Percentiles rank a stretch among this genome's conserved stretches.
Evolutionary conservation across 2,329 filamentous ascomycete species (phyloP).

Genomic region (Chaetomium globosum): DNA sequence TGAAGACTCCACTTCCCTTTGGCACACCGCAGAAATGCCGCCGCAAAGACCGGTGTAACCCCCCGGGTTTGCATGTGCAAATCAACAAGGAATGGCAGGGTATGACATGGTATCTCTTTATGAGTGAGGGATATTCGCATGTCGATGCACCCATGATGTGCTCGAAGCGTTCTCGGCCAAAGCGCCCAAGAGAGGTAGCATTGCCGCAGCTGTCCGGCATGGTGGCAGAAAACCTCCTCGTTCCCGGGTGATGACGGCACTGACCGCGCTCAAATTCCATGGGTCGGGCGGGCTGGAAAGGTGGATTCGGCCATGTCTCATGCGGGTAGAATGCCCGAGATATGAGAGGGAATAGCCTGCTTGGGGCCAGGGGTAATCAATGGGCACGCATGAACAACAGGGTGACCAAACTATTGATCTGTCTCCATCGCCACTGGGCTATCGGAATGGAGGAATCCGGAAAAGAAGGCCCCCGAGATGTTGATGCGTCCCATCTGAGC

Average conservation of each 20-base stretch:
- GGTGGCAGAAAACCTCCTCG: conserved; percentile 15
- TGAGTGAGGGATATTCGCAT: conserved; percentile 38
- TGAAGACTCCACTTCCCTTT: conserved; percentile 31
- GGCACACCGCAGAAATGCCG: conserved; percentile 25
- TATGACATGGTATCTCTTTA: background rate
- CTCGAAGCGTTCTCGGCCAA: conserved; percentile 17
- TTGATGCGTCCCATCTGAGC: background rate
- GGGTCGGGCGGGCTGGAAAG: background rate
- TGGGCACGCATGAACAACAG: conserved; percentile 9
- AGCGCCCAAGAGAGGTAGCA: conserved; percentile 8
- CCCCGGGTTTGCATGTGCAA: conserved; percentile 37
- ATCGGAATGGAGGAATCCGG: background rate
- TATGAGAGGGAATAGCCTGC: conserved; percentile 14
- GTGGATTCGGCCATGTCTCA: conserved; percentile 6
- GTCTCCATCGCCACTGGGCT: conserved; percentile 26
- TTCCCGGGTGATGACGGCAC: conserved; percentile 30
- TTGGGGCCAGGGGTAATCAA: conserved; percentile 11
- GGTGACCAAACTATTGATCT: conserved; percentile 17
- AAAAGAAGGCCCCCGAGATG: conserved; percentile 12
- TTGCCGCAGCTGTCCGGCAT: conserved; percentile 5
- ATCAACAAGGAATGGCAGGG: conserved; percentile 21
- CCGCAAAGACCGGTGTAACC: conserved; percentile 30
- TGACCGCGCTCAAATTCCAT: conserved; percentile 28
- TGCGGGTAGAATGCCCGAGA: background rate
- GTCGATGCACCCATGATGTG: conserved; percentile 31